Evolutionary conservation across 2,329 filamentous ascomycete genomes (phyloP).

Genomic region (Seiridium unicorne): DNA sequence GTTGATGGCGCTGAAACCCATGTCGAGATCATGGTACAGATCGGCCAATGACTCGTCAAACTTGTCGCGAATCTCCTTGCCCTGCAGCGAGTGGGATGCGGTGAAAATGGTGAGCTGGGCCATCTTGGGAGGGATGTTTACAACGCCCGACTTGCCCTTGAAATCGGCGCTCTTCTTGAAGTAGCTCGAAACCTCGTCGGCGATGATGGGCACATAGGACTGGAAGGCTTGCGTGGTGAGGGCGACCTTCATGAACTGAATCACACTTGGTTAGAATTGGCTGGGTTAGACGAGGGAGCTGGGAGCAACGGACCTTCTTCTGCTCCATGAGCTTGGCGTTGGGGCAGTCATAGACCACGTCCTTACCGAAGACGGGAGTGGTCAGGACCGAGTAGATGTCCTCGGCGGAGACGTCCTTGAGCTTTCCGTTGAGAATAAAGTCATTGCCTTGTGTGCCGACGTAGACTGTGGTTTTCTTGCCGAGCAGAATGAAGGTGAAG

Average conservation of each 20-base stretch:
- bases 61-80: slow-evolving; percentile 74
- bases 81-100: slow-evolving; percentile 81
- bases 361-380: slow-evolving; percentile 72
- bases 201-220: slow-evolving; percentile 76
- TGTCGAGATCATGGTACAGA: slow-evolving; percentile 85
- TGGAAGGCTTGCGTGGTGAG: slow-evolving; percentile 73
- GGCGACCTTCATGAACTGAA: slow-evolving; percentile 75
- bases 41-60: slow-evolving; percentile 80
- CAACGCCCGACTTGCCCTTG: slow-evolving; percentile 65
- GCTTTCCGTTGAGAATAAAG: slow-evolving; percentile 88
- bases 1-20: slow-evolving; percentile 86
- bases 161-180: slow-evolving; percentile 66
- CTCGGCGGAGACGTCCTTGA: slow-evolving; percentile 86
- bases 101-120: slow-evolving; percentile 89
- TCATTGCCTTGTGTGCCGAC: slow-evolving; percentile 82
- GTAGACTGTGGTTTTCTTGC: slow-evolving; percentile 85
- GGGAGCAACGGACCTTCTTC: slow-evolving; percentile 67
- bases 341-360: slow-evolving; percentile 88
- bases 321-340: slow-evolving; percentile 94
- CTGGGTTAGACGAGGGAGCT: background rate
- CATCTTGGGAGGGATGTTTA: slow-evolving; percentile 74
- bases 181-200: slow-evolving; percentile 71
- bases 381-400: slow-evolving; percentile 83
- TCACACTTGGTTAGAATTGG: background rate
- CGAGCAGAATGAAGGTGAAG: slow-evolving; percentile 85